Evolutionary conservation across 75 land plant genomes (phyloP), one percentile per base, ranked within the genome.

Genomic region (Picea sitchensis): DNA sequence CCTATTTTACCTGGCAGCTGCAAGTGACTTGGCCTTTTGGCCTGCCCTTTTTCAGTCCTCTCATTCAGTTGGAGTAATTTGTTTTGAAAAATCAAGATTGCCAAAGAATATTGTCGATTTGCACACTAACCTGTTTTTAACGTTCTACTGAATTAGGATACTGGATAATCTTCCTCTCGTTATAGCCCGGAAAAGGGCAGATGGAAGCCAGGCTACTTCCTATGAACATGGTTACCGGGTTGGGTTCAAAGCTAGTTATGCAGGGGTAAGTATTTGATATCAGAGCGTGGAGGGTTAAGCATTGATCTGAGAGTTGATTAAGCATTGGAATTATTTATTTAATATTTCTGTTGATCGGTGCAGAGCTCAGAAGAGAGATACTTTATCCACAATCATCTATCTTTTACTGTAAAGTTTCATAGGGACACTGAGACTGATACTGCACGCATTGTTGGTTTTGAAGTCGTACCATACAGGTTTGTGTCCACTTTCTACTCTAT

Each of bases 101-200:
- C 3, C n/a, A 44, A 71, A 41, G 8, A 1, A 1, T 41, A 7
- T 18, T 41, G 8, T 9, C 3, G 44, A 8, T 34, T 18, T 68
- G 2, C 2, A 14, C 7, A 5, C 73, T 5, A 7, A 14, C 68
- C 5, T 32, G 68, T 15, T 1, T 3, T 34, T 36, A 67, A 9
- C 4, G 36, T 18, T 44, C 44, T 44, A 20, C 26, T 44, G 56
- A 34, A 67, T 47, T 75, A 96, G 96, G 98, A 96, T 96, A 59
- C 80, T 96, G 80, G 98, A 96, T 68, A 96, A 96, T 83, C 92
- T 96, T 72, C 98, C 98, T 65, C 91, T 94, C 75, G 98, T 96
- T 74, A 87, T 88, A 65, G 78, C 76, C 64, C 89, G 88, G 61
- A 86, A 83, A 77, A 90, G 89, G 58, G 83, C 77, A 17, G 94